phyloP scores from a whole-genome alignment of 2,329 filamentous ascomycete species.

The Colletotrichum paranaense region DNA sequence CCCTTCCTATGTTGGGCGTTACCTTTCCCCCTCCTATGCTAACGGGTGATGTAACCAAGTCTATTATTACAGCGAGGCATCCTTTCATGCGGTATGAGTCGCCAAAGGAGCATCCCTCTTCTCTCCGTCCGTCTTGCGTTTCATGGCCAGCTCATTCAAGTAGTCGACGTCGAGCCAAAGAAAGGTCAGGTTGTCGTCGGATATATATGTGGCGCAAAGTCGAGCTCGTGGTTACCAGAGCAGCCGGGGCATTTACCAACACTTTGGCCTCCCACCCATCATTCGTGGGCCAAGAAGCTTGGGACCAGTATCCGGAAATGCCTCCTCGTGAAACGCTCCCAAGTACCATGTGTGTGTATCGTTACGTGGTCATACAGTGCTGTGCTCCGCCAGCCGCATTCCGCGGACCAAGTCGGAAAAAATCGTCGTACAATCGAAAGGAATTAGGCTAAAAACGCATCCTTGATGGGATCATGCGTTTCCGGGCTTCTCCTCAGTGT shows the following conservation, averaged over 20 bases:
- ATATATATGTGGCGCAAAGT: conserved; percentile 28
- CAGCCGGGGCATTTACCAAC: conserved; percentile 12
- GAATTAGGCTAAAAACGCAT: conserved; percentile 17
- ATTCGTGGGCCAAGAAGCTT: conserved; percentile 22
- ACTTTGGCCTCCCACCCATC: conserved; percentile 6
- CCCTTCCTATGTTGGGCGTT: conserved; percentile 15
- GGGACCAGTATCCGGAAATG: conserved; percentile 24
- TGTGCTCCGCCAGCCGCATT: conserved; percentile 35
- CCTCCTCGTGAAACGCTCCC: conserved; percentile 29
- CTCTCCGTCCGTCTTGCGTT: conserved; percentile 19
- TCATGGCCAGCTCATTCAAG: conserved; percentile 11
- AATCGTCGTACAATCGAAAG: conserved; percentile 35
- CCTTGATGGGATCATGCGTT: conserved; percentile 64
- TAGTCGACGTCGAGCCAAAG: conserved; percentile 6
- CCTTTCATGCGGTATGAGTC: conserved; percentile 33
- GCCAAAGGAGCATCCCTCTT: conserved; percentile 28
- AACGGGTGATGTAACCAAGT: conserved; percentile 43
- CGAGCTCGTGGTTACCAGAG: conserved; percentile 17
- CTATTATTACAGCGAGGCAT: conserved; percentile 44
- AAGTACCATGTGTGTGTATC: conserved; percentile 30
- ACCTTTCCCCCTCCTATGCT: conserved; percentile 24
- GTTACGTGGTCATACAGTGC: conserved; percentile 35
- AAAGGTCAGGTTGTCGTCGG: conserved; percentile 9
- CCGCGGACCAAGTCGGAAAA: conserved; percentile 32
- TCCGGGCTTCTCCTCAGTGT: conserved; percentile 93